Evolutionary conservation across 768 basidiomycete genomes (phyloP).

Genomic region (Termitomyces sp.): DNA sequence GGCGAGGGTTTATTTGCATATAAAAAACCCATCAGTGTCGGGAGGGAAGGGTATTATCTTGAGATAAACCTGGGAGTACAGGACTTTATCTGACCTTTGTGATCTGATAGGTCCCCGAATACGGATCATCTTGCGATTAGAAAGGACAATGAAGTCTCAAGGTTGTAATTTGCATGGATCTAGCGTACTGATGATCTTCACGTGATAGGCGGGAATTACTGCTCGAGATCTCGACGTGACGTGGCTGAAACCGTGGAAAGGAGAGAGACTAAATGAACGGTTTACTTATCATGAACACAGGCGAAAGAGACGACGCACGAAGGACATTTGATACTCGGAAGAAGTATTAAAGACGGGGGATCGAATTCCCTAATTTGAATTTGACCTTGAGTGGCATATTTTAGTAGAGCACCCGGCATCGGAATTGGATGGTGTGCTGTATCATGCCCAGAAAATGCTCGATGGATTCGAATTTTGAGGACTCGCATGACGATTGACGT

Average conservation of each 20-base stretch:
- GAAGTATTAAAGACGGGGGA: neutral
- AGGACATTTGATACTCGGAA: neutral
- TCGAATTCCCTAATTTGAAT: neutral
- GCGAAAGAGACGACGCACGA: neutral
- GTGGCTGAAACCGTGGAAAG: no score
- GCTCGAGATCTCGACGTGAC: no score
- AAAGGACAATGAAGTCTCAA: neutral
- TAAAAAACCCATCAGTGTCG: neutral
- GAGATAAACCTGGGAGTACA: no score
- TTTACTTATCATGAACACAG: no score
- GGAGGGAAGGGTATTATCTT: neutral
- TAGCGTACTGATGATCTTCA: neutral
- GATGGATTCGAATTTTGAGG: neutral
- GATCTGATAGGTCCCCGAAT: neutral
- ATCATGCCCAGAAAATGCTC: neutral
- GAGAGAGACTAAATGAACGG: no score
- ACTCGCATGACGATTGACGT: neutral
- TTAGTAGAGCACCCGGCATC: neutral
- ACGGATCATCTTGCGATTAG: fast-evolving
- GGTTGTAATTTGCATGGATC: neutral
- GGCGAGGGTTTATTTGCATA: neutral
- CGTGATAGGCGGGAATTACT: no score
- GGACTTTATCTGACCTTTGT: neutral
- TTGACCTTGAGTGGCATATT: neutral
- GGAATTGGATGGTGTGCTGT: neutral